phyloP scores from a whole-genome alignment of 441 rosid species.

The Flueggea neowawraea region DNA sequence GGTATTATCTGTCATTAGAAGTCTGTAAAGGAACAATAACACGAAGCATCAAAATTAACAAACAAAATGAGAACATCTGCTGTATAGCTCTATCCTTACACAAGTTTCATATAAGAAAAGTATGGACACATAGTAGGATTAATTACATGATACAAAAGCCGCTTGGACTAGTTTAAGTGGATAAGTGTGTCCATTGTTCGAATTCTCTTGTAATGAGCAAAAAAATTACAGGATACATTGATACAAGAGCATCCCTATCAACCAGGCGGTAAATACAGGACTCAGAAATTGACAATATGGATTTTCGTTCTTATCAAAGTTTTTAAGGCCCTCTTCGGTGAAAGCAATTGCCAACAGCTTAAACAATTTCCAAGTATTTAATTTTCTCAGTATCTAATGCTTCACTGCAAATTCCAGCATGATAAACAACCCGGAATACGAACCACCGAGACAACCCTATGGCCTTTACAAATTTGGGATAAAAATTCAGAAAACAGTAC shows the following conservation, averaged over 20 bases:
- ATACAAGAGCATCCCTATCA: no score
- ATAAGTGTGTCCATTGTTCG: no score
- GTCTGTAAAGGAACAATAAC: conserved; percentile 32
- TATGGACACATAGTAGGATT: no score
- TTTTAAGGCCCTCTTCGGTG: not conserved
- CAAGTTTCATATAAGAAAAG: no score
- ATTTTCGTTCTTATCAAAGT: not conserved
- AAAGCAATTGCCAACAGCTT: not conserved
- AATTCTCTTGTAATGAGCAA: no score
- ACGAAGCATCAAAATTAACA: no score
- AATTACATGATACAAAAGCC: not conserved
- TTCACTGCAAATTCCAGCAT: not conserved
- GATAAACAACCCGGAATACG: no score
- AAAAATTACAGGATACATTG: not conserved
- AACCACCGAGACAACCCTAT: no score
- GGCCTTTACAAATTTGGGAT: not conserved
- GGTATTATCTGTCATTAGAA: conserved; percentile 42
- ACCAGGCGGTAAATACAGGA: no score
- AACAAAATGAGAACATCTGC: no score
- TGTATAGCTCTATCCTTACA: no score
- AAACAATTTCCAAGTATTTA: not conserved
- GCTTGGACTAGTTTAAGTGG: not conserved
- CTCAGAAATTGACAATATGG: not conserved
- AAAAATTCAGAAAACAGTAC: no score
- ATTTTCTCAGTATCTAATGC: not conserved